Evolutionary conservation across 345 rosid genomes (phyloP).

Genomic region (Aquilaria malaccensis): DNA sequence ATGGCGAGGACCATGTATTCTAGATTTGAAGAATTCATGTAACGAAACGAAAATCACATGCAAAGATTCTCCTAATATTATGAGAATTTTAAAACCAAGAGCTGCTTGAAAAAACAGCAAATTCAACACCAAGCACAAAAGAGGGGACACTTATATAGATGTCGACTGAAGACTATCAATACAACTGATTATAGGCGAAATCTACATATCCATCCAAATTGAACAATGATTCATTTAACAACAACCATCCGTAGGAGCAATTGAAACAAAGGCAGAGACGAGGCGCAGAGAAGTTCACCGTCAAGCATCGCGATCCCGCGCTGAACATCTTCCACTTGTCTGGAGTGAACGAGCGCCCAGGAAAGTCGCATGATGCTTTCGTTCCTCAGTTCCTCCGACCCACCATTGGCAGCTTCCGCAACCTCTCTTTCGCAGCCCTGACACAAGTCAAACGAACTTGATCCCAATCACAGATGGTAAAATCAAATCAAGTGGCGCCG

Average conservation of each 20-base stretch:
- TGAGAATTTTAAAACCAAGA: no score
- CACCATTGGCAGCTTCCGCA: constrained; percentile 40
- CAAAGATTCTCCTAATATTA: no score
- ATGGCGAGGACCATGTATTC: no score
- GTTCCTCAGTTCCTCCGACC: constrained; percentile 43
- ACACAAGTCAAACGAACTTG: background rate
- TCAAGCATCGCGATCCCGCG: constrained; percentile 80
- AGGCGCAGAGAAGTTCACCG: constrained; percentile 22
- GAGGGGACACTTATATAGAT: no score
- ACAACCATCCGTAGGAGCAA: no score
- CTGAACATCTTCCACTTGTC: constrained; percentile 61
- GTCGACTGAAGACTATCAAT: no score
- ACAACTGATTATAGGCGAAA: no score
- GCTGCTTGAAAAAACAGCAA: no score
- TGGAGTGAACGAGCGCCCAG: constrained; percentile 88
- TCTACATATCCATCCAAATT: background rate
- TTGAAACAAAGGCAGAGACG: background rate
- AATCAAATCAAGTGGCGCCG: background rate
- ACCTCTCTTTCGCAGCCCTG: constrained; percentile 87
- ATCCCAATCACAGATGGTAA: background rate
- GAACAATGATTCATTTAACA: background rate
- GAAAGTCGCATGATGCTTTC: constrained; percentile 76
- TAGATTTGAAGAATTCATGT: no score
- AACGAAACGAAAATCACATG: no score
- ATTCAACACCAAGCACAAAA: no score